Conservation (phyloP, 768 basidiomycete species). For the Boletus rufocinnamomeus region DNA sequence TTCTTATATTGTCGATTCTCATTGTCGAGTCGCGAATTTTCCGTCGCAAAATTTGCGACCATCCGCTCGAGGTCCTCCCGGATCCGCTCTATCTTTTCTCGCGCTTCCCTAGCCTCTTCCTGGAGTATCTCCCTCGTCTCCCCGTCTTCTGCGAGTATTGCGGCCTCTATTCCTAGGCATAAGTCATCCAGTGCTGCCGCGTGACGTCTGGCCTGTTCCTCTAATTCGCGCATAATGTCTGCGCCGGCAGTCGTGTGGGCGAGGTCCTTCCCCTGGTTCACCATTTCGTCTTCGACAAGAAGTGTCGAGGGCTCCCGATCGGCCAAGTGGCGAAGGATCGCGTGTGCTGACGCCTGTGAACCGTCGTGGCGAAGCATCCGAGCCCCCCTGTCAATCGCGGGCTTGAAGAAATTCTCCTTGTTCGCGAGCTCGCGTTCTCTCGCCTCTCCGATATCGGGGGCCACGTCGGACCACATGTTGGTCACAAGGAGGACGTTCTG, state of each 20-base stretch:
- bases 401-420: conserved; percentile 51
- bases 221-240: conserved; percentile 51
- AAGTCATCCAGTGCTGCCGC: conserved; percentile 47
- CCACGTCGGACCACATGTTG: conserved; percentile 53
- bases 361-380: conserved; percentile 45
- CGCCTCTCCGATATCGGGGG: conserved; percentile 35
- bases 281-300: conserved; percentile 56
- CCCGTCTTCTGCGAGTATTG: conserved; percentile 44
- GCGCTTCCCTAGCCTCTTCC: conserved; percentile 42
- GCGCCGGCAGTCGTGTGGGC: conserved; percentile 52
- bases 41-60: conserved; percentile 38
- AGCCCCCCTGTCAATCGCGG: conserved; percentile 49
- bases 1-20: conserved; percentile 29
- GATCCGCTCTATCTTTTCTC: conserved; percentile 43
- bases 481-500: conserved; percentile 52
- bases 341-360: conserved; percentile 43
- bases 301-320: conserved; percentile 42
- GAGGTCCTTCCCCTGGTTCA: conserved; percentile 49
- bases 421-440: conserved; percentile 48
- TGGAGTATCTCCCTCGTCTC: conserved; percentile 46
- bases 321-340: conserved; percentile 46
- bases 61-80: conserved; percentile 43
- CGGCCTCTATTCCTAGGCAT: conserved; percentile 47
- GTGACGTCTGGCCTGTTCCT: conserved; percentile 45
- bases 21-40: conserved; percentile 34